Evolutionary conservation across 2,329 filamentous ascomycete genomes (phyloP), one percentile per base, ranked within the genome.

Genomic region (Aspergillus aculeatinus): DNA sequence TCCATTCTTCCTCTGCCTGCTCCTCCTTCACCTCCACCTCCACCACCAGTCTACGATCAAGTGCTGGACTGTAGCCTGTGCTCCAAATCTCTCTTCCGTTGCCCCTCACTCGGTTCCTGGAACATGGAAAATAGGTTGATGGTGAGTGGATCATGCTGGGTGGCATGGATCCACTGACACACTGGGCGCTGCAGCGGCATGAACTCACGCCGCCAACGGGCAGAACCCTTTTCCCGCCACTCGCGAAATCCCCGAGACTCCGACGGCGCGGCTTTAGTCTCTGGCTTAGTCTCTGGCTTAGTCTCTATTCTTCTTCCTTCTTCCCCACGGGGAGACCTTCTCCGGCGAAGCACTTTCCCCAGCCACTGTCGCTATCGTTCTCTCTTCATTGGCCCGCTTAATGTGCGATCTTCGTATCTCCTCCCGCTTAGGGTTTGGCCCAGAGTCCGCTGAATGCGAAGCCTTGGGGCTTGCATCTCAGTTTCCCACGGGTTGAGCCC

Each of bases 311-410:
- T 35, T 35, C n/a, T n/a, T 44, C 39, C 39, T 44, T 44, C 39
- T 16, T 16, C 48, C 59, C 60, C 57, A 35, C 57, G 60, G 60
- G 57, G 60, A 60, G 42, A 35, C 48, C 27, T 44, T 44, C 50
- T 11, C 63, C 68, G 68, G 69, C 55, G 48, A 60, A 72, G 64
- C 49, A 58, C 69, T 71, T 70, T 66, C 64, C 68, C 70, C 63
- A 65, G 64, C 61, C 63, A 65, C 62, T 27, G n/a, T 44, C 39
- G 14, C 39, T 44, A 44, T 44, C 39, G 16, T 9, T 6, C 16
- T 19, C 5, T 44, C 5, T 16, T 19, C 39, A 44, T 44, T 44
- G 39, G 39, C 14, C 14, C 39, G 39, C 16, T 3, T 19, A 44
- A 6, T 44, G 39, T 44, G 39, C 39, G 39, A 44, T 44, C 39